These are phyloP conservation scores for Bassia scoparia DNA, from an alignment of 148 eudicot genomes.

Conservation along the genomic window DNA sequence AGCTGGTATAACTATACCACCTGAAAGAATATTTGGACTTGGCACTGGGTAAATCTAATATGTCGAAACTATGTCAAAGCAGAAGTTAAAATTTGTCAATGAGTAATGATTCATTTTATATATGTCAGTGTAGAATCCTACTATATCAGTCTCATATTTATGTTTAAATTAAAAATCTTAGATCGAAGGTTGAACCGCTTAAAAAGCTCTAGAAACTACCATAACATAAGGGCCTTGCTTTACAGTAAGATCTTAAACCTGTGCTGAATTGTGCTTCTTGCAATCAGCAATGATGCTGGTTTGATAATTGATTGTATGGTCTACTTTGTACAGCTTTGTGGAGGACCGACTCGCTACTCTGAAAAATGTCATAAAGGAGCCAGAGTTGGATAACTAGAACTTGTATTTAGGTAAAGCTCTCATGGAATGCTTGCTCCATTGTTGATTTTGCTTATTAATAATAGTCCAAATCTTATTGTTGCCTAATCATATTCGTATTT, in stretches of 20 bases:
- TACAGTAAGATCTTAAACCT: slow-evolving; percentile 60
- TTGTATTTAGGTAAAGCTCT: slow-evolving; percentile 67
- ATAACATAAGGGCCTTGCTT: slow-evolving; percentile 73
- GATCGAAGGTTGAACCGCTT: slow-evolving; percentile 90
- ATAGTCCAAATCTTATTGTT: slow-evolving; percentile 7
- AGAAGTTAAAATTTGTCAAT: too few relatives aligned
- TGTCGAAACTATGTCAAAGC: too few relatives aligned
- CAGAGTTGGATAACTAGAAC: slow-evolving; percentile 77
- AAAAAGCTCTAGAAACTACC: slow-evolving; percentile 86
- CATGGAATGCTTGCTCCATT: background rate
- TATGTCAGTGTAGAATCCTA: background rate
- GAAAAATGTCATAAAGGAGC: slow-evolving; percentile 90
- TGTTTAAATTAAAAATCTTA: slow-evolving; percentile 29
- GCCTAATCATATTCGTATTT: slow-evolving; percentile 10
- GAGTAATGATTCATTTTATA: too few relatives aligned
- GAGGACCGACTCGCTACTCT: slow-evolving; percentile 90
- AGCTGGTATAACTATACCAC: slow-evolving; percentile 82
- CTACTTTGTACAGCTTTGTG: slow-evolving; percentile 93
- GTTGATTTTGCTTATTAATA: background rate
- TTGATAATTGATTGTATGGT: slow-evolving; percentile 5
- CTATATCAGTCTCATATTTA: background rate
- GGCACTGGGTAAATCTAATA: slow-evolving; percentile 90
- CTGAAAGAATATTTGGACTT: slow-evolving; percentile 79
- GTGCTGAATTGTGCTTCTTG: background rate
- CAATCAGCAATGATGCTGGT: background rate